Evolutionary conservation across 176 grass and related monocot genomes (phyloP).

Genomic region (Zoysia pacifica): DNA sequence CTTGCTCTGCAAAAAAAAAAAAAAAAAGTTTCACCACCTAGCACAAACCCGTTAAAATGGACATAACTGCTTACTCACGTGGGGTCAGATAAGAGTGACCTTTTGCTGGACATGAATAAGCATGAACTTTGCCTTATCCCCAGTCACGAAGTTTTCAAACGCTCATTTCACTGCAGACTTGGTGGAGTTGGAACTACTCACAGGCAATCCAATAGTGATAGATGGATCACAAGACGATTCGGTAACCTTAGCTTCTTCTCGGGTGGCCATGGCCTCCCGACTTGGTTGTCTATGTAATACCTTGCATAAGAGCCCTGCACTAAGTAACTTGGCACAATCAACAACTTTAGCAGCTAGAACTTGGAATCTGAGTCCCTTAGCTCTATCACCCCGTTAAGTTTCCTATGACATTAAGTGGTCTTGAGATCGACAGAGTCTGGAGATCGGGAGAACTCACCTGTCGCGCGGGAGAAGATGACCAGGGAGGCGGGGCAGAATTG

Average conservation of each 20-base stretch:
- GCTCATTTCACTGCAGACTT: constrained; percentile 33
- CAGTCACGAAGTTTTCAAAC: constrained; percentile 38
- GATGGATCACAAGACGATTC: background rate
- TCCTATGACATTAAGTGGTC: too few relatives aligned
- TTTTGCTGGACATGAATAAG: constrained; percentile 46
- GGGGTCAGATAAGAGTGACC: constrained; percentile 38
- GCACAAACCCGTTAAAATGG: too few relatives aligned
- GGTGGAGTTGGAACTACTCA: constrained; percentile 31
- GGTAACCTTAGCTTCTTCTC: constrained; percentile 5
- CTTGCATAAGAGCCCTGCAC: constrained; percentile 2
- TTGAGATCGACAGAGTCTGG: too few relatives aligned
- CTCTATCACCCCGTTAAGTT: too few relatives aligned
- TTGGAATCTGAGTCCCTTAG: too few relatives aligned
- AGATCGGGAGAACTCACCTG: too few relatives aligned
- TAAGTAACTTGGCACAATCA: background rate
- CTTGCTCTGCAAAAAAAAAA: too few relatives aligned
- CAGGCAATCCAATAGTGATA: constrained; percentile 39
- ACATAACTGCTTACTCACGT: constrained; percentile 22
- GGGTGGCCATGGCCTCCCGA: constrained; percentile 2
- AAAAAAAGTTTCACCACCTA: too few relatives aligned
- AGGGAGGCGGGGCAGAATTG: too few relatives aligned
- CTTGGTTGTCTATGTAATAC: too few relatives aligned
- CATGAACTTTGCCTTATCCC: constrained; percentile 24
- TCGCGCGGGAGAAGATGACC: too few relatives aligned
- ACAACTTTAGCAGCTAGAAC: background rate